Base-by-base conservation (phyloP, 116 monocot species). In the Papilionanthe hybrid region DNA sequence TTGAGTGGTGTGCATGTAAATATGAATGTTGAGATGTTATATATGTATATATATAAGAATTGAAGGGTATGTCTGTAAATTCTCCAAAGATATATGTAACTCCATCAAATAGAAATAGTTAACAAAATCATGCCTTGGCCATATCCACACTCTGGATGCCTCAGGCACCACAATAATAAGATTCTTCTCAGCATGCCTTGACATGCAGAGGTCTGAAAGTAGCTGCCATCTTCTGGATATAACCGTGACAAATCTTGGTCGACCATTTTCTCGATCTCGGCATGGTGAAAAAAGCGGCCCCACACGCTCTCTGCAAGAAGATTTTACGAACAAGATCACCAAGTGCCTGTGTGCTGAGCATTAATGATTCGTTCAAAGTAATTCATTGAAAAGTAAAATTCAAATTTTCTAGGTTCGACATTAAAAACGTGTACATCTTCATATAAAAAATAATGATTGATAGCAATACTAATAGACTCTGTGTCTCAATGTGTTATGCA, bases 181-280 rank as follows among this genome's bases (percentile, higher is more conserved):
- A 94, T 90, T 72, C 91, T 91, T 86, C 93, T 88, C 69, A 98
- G 85, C 93, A 98, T 94, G 66, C 87, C 83, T 79, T 98, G 98
- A 72, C 88, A 93, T 68, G 82, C 77, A 30, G 82, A 72, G 76
- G 89, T 91, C 49, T 98, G 98, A 68, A 98, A 94, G 83, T 90
- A 98, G 79, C 80, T 82, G 5, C 86, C 93, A 79, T 91, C 82
- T 81, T 94, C 94, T 8, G 98, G 94, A 89, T 98, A 98, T 50
- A 98, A 75, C 57, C 98, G 84, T 3, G 98, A 91, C 42, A 98
- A 81, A 90, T 98, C 98, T 68, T 93, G 89, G 22, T 94, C 88
- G 11, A 98, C 83, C 85, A 85, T 83, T 83, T 84, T 94, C 80
- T 93, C 94, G 55, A 98, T 83, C 77, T 98, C 98, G 7, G 98